Evolutionary conservation across 352 stramenopile genomes (phyloP), one percentile per base, ranked within the genome.

Genomic region (Phytopythium ostracodes): DNA sequence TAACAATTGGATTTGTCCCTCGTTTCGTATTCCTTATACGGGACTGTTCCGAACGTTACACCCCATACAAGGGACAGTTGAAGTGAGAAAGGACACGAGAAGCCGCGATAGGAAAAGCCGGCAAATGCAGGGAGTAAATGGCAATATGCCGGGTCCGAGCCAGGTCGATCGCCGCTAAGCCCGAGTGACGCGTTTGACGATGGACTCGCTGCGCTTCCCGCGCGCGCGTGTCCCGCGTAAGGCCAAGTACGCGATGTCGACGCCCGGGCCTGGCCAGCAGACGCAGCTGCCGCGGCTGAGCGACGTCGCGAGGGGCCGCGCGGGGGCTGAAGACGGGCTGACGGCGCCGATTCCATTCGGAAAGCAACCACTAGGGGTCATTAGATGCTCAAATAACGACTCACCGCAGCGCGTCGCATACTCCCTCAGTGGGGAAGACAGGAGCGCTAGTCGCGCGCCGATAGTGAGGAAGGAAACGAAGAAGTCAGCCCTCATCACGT

Each of bases 1-100:
- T n/a, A n/a, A n/a, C n/a, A n/a, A n/a, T n/a, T n/a, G 14, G 25
- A 53, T 53, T 47, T 15, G 36, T 52, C 55, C 31, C 51, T 57
- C 14, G 31, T 57, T 44, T 57, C 3, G 20, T 10, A 17, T 17
- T 14, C 25, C 12, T 38, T 24, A n/a, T 54, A 33, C 11, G 46
- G 46, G 25, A 53, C 14, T n/a, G 22, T 22, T 53, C 46, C 46
- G 46, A 1, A 14, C 7, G 1, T 12, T 2, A 35, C 12, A 4
- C 1, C 2, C 12, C 8, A 22, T 24, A 60, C 17, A 5, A 27
- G 54, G 50, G 20, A 42, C 20, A 43, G 31, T 60, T 60, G 55
- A 60, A 60, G 55, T 47, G 33, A 6, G 5, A 4, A 46, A 49
- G 42, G n/a, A 18, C 52, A 47, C 35, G 20, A 58, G 25, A 2